phyloP scores from a whole-genome alignment of 306 rosid species.

The Ormosia semicastrata region DNA sequence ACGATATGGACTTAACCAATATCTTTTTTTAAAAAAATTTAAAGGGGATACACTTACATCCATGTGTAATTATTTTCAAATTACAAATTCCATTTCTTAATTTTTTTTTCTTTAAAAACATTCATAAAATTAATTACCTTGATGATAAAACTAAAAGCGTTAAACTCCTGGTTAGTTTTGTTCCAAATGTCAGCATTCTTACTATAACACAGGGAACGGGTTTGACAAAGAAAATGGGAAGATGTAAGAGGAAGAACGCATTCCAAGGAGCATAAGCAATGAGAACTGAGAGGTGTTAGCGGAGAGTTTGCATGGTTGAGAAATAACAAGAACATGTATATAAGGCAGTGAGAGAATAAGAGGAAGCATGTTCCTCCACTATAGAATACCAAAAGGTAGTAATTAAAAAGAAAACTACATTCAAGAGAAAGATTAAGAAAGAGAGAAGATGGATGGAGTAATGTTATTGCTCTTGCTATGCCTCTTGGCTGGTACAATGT shows the following conservation, averaged over 20 bases:
- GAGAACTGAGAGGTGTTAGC: constrained; percentile 9
- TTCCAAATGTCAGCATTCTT: constrained; percentile 8
- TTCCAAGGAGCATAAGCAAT: constrained; percentile 31
- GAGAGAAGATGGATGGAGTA: constrained; percentile 11
- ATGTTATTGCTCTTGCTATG: constrained; percentile 34
- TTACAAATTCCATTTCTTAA: too few relatives aligned
- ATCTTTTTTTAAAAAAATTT: too few relatives aligned
- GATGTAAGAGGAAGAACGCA: constrained; percentile 38
- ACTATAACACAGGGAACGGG: background rate
- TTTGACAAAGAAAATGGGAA: background rate
- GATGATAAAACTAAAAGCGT: background rate
- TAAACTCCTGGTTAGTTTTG: background rate
- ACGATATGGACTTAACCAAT: background rate
- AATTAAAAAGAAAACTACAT: background rate
- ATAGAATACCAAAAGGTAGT: background rate
- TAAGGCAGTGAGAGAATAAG: constrained; percentile 14
- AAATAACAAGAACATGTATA: constrained; percentile 16
- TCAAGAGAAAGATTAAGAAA: background rate
- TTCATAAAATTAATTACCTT: background rate
- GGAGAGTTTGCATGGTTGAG: constrained; percentile 30
- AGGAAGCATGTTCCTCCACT: constrained; percentile 16
- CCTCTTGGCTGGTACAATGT: constrained; percentile 32
- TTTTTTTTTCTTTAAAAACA: background rate
- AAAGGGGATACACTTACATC: too few relatives aligned
- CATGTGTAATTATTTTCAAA: background rate